phyloP scores from a whole-genome alignment of 345 rosid species.

The Dimocarpus longan region DNA sequence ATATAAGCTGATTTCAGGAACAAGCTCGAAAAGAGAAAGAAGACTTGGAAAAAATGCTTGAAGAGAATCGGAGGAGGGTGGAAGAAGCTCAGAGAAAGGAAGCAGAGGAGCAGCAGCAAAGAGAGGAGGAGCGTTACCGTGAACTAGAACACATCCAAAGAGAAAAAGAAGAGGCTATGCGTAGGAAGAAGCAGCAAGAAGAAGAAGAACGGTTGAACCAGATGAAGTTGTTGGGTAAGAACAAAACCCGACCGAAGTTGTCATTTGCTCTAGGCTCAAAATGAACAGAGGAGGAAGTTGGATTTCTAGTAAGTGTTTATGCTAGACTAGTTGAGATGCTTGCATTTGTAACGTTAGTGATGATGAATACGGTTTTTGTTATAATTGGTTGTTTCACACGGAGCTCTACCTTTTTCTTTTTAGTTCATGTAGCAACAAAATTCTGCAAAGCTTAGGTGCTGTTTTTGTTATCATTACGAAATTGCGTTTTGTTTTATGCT shows the following conservation, averaged over 20 bases:
- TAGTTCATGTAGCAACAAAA: too few species aligned
- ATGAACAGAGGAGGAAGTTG: slow-evolving; percentile 32
- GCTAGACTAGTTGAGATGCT: background rate
- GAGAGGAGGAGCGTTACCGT: slow-evolving; percentile 80
- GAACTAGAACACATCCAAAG: slow-evolving; percentile 86
- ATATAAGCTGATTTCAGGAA: slow-evolving; percentile 49
- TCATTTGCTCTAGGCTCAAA: slow-evolving; percentile 89
- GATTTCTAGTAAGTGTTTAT: background rate
- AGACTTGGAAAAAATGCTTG: slow-evolving; percentile 73
- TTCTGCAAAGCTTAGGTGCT: too few species aligned
- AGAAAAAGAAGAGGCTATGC: slow-evolving; percentile 80
- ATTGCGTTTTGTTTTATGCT: too few species aligned
- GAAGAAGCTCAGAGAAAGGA: slow-evolving; percentile 87
- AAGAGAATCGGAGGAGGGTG: slow-evolving; percentile 69
- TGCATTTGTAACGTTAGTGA: background rate
- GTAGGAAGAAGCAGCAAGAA: slow-evolving; percentile 86
- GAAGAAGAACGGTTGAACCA: slow-evolving; percentile 87
- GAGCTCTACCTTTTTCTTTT: too few species aligned
- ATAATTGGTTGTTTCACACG: too few species aligned
- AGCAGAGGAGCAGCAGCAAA: slow-evolving; percentile 80
- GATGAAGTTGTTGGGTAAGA: slow-evolving; percentile 95
- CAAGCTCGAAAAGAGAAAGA: slow-evolving; percentile 68
- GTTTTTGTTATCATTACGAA: too few species aligned
- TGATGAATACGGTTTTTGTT: background rate
- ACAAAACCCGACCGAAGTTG: slow-evolving; percentile 89